phyloP scores from a whole-genome alignment of 306 rosid genomes.

The Lathyrus tuberosus region DNA sequence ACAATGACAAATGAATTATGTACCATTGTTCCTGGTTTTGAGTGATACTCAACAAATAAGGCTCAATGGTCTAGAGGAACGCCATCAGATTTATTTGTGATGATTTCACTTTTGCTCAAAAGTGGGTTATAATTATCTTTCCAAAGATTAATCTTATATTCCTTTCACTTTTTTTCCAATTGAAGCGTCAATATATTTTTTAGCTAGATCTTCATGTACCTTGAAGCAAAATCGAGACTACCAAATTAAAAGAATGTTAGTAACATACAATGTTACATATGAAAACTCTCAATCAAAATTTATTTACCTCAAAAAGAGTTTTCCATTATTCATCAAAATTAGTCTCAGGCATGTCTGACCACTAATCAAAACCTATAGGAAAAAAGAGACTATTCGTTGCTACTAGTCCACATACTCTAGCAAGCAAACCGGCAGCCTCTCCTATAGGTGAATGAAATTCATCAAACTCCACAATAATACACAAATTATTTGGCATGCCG shows the following conservation, averaged over 20 bases:
- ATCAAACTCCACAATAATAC: neutral
- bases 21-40: too few relatives aligned
- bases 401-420: neutral
- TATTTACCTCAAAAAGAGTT: neutral
- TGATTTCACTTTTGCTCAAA: neutral
- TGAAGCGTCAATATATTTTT: neutral
- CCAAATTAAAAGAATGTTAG: neutral
- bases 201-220: neutral
- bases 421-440: neutral
- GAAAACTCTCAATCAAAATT: neutral
- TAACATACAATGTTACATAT: neutral
- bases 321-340: neutral
- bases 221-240: neutral
- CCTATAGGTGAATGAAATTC: neutral
- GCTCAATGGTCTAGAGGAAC: too few relatives aligned
- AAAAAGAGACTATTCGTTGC: neutral
- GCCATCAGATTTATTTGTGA: neutral
- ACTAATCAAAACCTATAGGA: neutral
- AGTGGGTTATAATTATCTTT: neutral
- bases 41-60: too few relatives aligned
- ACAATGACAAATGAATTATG: too few relatives aligned
- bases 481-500: neutral
- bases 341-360: neutral
- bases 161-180: neutral
- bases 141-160: neutral